These are phyloP conservation scores for Hericium coralloides DNA, from an alignment of 768 basidiomycete species.

Conservation along the genomic window DNA sequence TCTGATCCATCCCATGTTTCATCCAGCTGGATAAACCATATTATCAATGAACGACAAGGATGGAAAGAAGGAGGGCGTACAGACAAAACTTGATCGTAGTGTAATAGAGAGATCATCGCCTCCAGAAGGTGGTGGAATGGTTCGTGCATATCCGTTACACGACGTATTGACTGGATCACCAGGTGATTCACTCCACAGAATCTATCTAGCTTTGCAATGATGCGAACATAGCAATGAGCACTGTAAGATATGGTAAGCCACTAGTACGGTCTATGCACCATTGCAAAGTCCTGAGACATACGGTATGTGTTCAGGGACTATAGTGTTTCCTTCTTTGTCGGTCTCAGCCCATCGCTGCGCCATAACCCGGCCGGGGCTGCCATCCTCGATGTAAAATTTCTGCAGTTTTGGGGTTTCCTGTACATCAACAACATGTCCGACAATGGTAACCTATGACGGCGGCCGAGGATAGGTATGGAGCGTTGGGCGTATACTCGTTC, in stretches of 20 bases:
- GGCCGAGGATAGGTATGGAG: not conserved
- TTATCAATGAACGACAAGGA: no score
- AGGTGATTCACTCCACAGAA: slow-evolving; percentile 33
- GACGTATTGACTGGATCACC: slow-evolving; percentile 27
- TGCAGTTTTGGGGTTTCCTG: slow-evolving; percentile 1
- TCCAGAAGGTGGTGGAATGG: slow-evolving; percentile 38
- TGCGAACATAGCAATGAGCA: slow-evolving; percentile 6
- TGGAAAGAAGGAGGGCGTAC: no score
- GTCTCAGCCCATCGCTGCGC: not conserved
- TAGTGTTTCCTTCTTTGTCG: not conserved
- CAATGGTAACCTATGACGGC: slow-evolving; percentile 35
- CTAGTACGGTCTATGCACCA: no score
- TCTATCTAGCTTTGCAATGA: slow-evolving; percentile 7
- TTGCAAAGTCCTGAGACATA: not conserved
- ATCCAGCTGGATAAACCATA: no score
- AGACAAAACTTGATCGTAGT: slow-evolving; percentile 11
- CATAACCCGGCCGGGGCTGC: slow-evolving; percentile 18
- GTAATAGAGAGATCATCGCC: slow-evolving; percentile 29
- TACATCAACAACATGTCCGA: slow-evolving; percentile 31
- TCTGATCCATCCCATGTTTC: no score
- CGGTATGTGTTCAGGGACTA: not conserved
- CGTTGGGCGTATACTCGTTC: not conserved
- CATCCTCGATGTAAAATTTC: slow-evolving; percentile 28
- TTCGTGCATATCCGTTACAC: slow-evolving; percentile 37
- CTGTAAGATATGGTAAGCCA: not conserved